Evolutionary conservation across 495 filamentous ascomycete genomes (phyloP).

Genomic region (Aspergillus haitiensis): DNA sequence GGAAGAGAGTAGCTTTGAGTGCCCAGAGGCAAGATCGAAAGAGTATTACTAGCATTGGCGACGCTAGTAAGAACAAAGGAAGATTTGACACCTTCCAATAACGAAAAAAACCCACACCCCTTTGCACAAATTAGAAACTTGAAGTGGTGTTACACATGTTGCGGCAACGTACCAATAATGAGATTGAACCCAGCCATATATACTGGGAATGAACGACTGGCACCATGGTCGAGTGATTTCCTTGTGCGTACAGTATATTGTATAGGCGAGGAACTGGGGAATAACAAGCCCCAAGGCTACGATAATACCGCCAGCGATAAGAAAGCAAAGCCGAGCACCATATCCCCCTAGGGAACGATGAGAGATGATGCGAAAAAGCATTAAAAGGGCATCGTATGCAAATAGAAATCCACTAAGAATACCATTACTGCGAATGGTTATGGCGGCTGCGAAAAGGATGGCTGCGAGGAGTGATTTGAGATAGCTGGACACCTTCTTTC

Average conservation of each 20-base stretch:
- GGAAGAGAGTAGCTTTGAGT: slow-evolving; percentile 28
- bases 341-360: slow-evolving; percentile 28
- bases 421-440: slow-evolving; percentile 81
- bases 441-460: slow-evolving; percentile 68
- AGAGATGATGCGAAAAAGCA: slow-evolving; percentile 34
- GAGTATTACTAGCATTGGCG: slow-evolving; percentile 74
- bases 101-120: slow-evolving; percentile 81
- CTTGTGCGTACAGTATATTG: slow-evolving; percentile 60
- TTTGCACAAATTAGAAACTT: slow-evolving; percentile 37
- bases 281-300: slow-evolving; percentile 64
- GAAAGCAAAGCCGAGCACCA: slow-evolving; percentile 49
- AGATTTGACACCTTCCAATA: slow-evolving; percentile 90
- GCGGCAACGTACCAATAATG: slow-evolving; percentile 76
- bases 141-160: neutral
- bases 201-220: slow-evolving; percentile 65
- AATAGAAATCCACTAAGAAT: slow-evolving; percentile 78
- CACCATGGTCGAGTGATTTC: slow-evolving; percentile 70
- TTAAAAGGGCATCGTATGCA: slow-evolving; percentile 53
- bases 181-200: slow-evolving; percentile 85
- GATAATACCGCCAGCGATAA: slow-evolving; percentile 63
- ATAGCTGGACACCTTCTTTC: slow-evolving; percentile 35
- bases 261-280: slow-evolving; percentile 77
- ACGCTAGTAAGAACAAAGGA: slow-evolving; percentile 82
- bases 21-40: slow-evolving; percentile 58
- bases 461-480: slow-evolving; percentile 58